Percentiles rank a stretch among this genome's conserved stretches.
phyloP scores from a whole-genome alignment of 371 early-diverging fungal species.

The Actinomortierella ambigua region DNA sequence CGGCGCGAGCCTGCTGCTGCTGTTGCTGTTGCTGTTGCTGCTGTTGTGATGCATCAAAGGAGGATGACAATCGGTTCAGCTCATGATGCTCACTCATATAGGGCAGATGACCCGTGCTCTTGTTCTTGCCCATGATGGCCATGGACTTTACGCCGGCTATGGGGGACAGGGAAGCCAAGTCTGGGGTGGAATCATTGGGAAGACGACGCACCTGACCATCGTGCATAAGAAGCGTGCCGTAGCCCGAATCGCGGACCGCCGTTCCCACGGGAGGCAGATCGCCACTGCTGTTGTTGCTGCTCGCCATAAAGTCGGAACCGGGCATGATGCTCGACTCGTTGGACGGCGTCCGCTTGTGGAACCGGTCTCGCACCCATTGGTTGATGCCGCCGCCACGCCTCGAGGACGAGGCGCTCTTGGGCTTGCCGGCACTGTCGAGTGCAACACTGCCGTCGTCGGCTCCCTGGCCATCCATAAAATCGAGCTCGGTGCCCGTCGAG shows the following conservation, averaged over 20 bases:
- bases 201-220: too few species aligned
- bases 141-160: conserved; percentile 2
- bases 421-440: conserved; percentile 6
- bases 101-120: conserved; percentile 41
- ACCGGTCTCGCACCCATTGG: conserved; percentile 38
- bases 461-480: conserved; percentile 8
- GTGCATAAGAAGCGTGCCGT: conserved; percentile 1
- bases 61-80: conserved; percentile 5
- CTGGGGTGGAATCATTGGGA: conserved; percentile 5
- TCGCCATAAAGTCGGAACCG: too few species aligned
- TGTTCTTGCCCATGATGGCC: conserved; percentile 24
- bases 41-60: conserved; percentile 18
- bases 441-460: too few species aligned
- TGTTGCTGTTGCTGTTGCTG: conserved; percentile 16
- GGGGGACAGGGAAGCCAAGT: conserved; percentile 7
- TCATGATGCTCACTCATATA: conserved; percentile 9
- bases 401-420: conserved; percentile 10
- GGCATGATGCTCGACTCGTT: conserved; percentile 8
- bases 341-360: conserved; percentile 35
- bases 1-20: conserved; percentile 3
- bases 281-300: too few species aligned
- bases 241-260: conserved; percentile 33
- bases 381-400: conserved; percentile 14
- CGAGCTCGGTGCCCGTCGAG: conserved; percentile 24
- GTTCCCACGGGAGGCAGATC: neutral